Base-by-base conservation (phyloP, 2,329 filamentous ascomycete genomes). In the Phialocephala sp. region DNA sequence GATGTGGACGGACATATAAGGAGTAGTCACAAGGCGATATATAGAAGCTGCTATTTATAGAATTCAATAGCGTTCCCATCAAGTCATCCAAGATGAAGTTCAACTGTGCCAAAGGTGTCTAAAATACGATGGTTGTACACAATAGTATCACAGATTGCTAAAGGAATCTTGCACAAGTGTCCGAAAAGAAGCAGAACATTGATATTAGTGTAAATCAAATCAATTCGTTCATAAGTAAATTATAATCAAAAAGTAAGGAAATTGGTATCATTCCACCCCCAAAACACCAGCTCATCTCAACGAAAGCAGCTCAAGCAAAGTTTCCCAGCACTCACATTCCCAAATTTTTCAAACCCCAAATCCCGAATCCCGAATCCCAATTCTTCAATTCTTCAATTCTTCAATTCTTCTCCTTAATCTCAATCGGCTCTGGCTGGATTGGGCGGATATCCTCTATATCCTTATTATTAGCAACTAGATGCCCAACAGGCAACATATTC, bases 401-500 rank as follows among this genome's bases (percentile, higher is more conserved):
- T 32, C 36, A 57, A n/a, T n/a, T 57, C 15, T 57, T 57, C 55
- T 57, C 55, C 55, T 41, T 41, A 22, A 57, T 57, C 55, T 57
- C 55, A 20, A 37, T 24, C 9, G 55, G 32, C 11, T 37, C 36
- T 8, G 32, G 32, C 9, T 55, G 14, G 20, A 18, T 15, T 1
- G n/a, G 32, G 20, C 39, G 55, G 1, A 62, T 6, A 55, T 72
- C 68, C 37, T 74, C 70, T 12, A 70, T 58, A 66, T 72, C 66
- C 61, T 71, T 69, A 1, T 15, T 24, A 12, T 22, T 54, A 24
- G 62, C 55, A 50, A 63, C 65, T 45, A 75, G 36, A 55, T 69
- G 60, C 4, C 70, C 72, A 12, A 41, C 60, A 2, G 72, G 71
- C 35, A 87, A 77, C 83, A 87, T 84, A 77, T 93, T 93, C 70